Base-by-base conservation (phyloP, 441 rosid species). In the Cnidoscolus chayamansa region DNA sequence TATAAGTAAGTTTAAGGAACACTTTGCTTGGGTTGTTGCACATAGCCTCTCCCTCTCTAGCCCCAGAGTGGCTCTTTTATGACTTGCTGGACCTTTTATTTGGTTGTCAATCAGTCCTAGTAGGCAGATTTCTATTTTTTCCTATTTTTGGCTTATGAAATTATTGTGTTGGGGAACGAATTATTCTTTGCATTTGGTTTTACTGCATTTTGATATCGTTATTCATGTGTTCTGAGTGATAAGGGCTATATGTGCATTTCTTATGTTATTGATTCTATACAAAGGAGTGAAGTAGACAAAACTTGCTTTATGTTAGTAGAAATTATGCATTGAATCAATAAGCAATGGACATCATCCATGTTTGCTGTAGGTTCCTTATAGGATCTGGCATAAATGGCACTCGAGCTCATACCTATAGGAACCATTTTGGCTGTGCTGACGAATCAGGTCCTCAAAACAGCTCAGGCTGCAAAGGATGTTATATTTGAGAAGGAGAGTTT, bases 331-430 rank as follows among this genome's bases (percentile, higher is more conserved):
- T 50, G 45, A 30, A n/a, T 49, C 0, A 11, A 35, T 10, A 19
- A 17, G 59, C 7, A 7, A 63, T 32, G 50, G 25, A 67, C 10
- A 51, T 40, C 57, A 63, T 63, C 16, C 43, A 31, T 40, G 37
- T 71, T 60, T 40, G 59, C 54, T 68, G 64, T 35, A 56, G 71
- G 20, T 63, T 76, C 68, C 49, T 31, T 60, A 55, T 64, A 61
- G 60, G 58, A 56, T 53, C 59, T 67, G 67, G 70, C 76, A 56
- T 68, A 70, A 55, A 86, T 86, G 90, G 79, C 82, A 0, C 53
- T 88, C 86, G 93, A 86, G 80, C 88, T 88, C 32, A 20, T 88
- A 68, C 93, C 93, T 16, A 81, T 88, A n/a, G 93, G 90, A 65
- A 86, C 93, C 20, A 78, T 84, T 60, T 79, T 88, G 73, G 88